Base-by-base conservation (phyloP, 1,284 basidiomycete genomes). In the Schizophyllum amplum region DNA sequence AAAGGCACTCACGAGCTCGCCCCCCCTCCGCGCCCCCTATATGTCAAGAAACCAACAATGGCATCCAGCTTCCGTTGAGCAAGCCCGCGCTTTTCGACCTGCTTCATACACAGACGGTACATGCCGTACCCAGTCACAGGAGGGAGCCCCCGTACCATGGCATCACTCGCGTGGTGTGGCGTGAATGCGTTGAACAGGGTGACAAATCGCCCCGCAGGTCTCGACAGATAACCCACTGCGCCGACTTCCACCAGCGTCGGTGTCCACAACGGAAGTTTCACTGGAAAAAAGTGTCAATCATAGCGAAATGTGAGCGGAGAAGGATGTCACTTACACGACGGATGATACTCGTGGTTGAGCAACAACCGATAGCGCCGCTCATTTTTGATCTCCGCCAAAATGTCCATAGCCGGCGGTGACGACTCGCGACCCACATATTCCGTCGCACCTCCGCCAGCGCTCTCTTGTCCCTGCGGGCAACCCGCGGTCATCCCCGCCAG, bases 221-320 rank as follows among this genome's bases (percentile, higher is more conserved):
- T 86, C 21, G 73, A 73, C 52, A 54, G 62, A 57, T 54, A 63
- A 51, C 59, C 90, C 1, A 92, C 82, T 1, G 84, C 80, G 4
- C 89, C 90, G 0, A 91, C 67, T 15, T 72, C 66, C 1, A 91
- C 76, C 1, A 64, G 72, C 0, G 75, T 69, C 0, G 90, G 90
- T 1, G 75, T 74, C 89, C 87, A 92, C 1, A 91, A 69, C 1
- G 88, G 84, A 6, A 89, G 70, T 0, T 76, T 83, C 60, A 90
- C 87, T 90, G 58, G 1, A 51, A 51, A 25, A 59, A n/a, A n/a
- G n/a, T n/a, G n/a, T n/a, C n/a, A n/a, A n/a, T n/a, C n/a, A n/a
- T n/a, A n/a, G 42, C 55, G 49, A 17, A 52, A 55, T 27, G 58
- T 53, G 25, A 22, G 25, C n/a, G 25, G 21, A 20, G 23, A 5